Percentiles rank a stretch among this genome's conserved stretches.
phyloP scores from a whole-genome alignment of 2,329 filamentous ascomycete genomes.

The Cordyceps sp. region DNA sequence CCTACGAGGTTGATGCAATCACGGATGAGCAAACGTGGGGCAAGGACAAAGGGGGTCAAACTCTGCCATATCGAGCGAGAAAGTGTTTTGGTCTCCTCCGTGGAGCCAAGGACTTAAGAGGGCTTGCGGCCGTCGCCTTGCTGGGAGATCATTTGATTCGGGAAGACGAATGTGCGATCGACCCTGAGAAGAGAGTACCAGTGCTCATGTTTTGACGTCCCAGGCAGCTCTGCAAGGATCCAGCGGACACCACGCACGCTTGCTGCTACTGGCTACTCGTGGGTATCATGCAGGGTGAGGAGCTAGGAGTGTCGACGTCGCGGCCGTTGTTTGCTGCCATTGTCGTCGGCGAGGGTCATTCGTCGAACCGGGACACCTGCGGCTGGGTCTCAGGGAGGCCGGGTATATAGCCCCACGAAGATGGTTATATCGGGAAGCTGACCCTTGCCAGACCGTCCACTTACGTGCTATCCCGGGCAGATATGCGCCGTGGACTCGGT shows the following conservation, averaged over 20 bases:
- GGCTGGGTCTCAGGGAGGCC: slow-evolving; percentile 8
- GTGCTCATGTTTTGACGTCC: no score
- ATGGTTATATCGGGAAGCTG: background rate
- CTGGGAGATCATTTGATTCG: no score
- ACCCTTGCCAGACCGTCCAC: slow-evolving; percentile 3
- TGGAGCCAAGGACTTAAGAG: no score
- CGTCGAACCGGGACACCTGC: slow-evolving; percentile 3
- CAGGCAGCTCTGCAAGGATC: no score
- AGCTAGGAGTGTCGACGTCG: background rate
- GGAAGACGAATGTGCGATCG: no score
- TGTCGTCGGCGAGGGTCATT: background rate
- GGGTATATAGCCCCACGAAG: slow-evolving; percentile 1
- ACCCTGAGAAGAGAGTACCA: no score
- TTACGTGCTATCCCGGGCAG: slow-evolving; percentile 7
- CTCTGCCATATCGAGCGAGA: background rate
- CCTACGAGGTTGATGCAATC: background rate
- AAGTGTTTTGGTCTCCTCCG: no score
- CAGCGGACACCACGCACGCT: no score
- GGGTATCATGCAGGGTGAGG: no score
- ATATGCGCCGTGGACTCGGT: slow-evolving; percentile 5
- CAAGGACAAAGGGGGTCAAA: background rate
- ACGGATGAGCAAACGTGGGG: slow-evolving; percentile 1
- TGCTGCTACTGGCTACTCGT: no score
- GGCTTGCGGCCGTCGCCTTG: no score
- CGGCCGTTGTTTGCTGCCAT: background rate